phyloP scores from a whole-genome alignment of 2,329 filamentous ascomycete genomes.

The Colletotrichum agaves region DNA sequence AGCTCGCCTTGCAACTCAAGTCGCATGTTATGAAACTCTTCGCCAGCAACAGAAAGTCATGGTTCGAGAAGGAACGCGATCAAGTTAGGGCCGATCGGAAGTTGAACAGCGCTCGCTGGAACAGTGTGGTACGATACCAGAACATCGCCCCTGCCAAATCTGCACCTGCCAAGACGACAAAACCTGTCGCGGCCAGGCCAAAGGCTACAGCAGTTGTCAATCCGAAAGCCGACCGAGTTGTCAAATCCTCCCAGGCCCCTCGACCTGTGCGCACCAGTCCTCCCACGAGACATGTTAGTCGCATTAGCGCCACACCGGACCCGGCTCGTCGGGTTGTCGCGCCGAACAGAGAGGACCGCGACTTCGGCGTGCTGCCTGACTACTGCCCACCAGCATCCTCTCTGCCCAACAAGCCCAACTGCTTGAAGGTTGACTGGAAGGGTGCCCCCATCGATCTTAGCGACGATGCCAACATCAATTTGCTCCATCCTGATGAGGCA shows the following conservation, averaged over 20 bases:
- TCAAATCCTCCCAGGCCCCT: conserved; percentile 48
- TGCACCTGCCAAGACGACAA: conserved; percentile 39
- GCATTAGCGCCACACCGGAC: conserved; percentile 60
- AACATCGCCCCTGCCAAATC: conserved; percentile 58
- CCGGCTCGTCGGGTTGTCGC: conserved; percentile 64
- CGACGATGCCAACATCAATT: conserved; percentile 73
- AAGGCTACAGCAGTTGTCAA: conserved; percentile 36
- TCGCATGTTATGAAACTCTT: conserved; percentile 62
- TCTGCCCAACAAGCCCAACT: conserved; percentile 73
- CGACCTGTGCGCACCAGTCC: conserved; percentile 49
- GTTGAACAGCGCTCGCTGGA: conserved; percentile 46
- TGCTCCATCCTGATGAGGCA: conserved; percentile 84
- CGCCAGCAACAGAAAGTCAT: conserved; percentile 55
- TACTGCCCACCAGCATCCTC: conserved; percentile 76
- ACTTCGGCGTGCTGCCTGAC: conserved; percentile 78
- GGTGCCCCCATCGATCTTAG: conserved; percentile 80
- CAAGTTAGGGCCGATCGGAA: conserved; percentile 60
- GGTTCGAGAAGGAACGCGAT: conserved; percentile 62
- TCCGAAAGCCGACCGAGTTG: conserved; percentile 46
- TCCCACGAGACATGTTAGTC: conserved; percentile 44
- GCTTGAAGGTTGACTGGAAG: conserved; percentile 89
- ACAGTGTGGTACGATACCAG: conserved; percentile 46
- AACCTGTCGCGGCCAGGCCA: conserved; percentile 27
- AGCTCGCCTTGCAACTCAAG: conserved; percentile 62
- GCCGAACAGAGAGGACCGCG: conserved; percentile 82